These are phyloP conservation scores for Cokeromyces recurvatus DNA, from an alignment of 371 early-diverging fungal species.

Conservation along the genomic window DNA sequence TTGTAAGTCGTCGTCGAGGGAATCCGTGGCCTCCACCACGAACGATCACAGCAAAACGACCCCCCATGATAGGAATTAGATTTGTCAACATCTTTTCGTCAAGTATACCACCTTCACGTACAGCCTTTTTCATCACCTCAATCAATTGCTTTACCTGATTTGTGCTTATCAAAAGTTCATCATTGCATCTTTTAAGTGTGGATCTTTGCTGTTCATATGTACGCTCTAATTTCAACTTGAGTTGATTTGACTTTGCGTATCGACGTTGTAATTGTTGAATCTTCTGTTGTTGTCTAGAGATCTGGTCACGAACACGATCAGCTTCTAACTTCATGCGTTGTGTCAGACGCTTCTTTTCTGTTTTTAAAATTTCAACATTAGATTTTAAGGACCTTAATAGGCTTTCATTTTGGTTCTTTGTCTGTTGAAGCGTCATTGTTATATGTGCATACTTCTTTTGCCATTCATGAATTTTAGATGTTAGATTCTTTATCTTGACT, in stretches of 20 bases:
- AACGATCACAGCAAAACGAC: constrained; percentile 35
- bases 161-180: constrained; percentile 52
- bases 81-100: constrained; percentile 38
- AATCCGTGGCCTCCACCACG: constrained; percentile 33
- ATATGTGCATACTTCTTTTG: constrained; percentile 57
- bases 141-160: constrained; percentile 51
- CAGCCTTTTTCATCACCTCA: constrained; percentile 43
- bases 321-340: constrained; percentile 76
- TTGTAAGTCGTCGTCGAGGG: constrained; percentile 15
- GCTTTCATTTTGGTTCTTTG: constrained; percentile 51
- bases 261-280: constrained; percentile 72
- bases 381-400: constrained; percentile 46
- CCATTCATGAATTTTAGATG: constrained; percentile 61
- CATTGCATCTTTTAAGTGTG: constrained; percentile 46
- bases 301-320: constrained; percentile 60
- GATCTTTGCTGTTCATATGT: constrained; percentile 65
- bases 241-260: constrained; percentile 66
- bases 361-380: constrained; percentile 61
- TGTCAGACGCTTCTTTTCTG: constrained; percentile 74
- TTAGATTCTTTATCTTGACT: constrained; percentile 62
- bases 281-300: constrained; percentile 63
- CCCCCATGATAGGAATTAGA: constrained; percentile 39
- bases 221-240: constrained; percentile 62
- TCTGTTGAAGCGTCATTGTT: constrained; percentile 49
- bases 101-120: constrained; percentile 44